Evolutionary conservation across 2,329 filamentous ascomycete species (phyloP), one percentile per base, ranked within the genome.

Genomic region (Pseudocercospora fijiensis): DNA sequence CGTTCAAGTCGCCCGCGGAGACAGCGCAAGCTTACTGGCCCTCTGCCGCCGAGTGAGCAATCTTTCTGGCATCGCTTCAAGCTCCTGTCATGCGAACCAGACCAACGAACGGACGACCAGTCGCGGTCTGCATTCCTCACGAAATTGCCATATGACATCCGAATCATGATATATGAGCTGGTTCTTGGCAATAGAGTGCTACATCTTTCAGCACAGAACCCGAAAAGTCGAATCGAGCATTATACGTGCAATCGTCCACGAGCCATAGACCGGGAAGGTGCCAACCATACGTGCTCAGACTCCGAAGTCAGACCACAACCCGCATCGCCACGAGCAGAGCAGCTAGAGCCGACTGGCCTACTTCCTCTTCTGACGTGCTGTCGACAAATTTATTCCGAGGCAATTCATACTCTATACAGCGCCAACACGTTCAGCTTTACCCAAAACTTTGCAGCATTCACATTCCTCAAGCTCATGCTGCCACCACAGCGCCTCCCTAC

Each of bases 101-200:
- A 67, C 55, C 71, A 71, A 45, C 63, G 60, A 8, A 71, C 68
- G 16, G 49, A 69, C n/a, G 67, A 71, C 9, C 73, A 75, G 58
- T 47, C 52, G 20, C 55, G 70, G 4, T 70, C 68, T 55, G 57
- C 53, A 16, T 71, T 75, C 30, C 53, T 75, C 20, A 61, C 68
- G 4, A 71, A 63, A 45, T 66, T 75, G 24, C 74, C 74, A 2
- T 70, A 74, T 26, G 74, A 75, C 62, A 62, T 75, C 9, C 71
- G 73, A 13, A 59, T 75, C 53, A 71, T 75, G 37, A 74, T 75
- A 18, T 75, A 75, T 59, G 74, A 75, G 18, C 67, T 74, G 64
- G 68, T 75, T 4, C 65, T 75, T 9, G 73, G 73, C 20, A 67
- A 68, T 11, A 68, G 65, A 45, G 65, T 71, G 6, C 67, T 74